phyloP scores from a whole-genome alignment of 805 yeast genomes.

The Lachancea dasiensis region DNA sequence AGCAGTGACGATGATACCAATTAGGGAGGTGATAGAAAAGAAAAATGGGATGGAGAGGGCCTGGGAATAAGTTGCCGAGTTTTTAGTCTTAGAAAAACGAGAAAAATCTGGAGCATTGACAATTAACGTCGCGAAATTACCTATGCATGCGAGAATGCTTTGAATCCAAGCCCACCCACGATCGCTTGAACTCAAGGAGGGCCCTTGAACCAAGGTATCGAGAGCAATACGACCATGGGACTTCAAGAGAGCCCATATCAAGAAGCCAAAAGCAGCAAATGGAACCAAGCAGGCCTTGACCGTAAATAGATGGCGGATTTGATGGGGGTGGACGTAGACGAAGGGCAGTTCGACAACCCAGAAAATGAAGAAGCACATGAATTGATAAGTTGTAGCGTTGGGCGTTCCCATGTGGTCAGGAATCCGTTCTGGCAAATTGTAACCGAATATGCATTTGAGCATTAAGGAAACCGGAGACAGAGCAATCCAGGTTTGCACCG shows the following conservation, averaged over 20 bases:
- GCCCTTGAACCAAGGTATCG: constrained; percentile 29
- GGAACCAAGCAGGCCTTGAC: constrained; percentile 76
- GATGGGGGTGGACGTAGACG: constrained; percentile 76
- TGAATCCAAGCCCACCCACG: constrained; percentile 80
- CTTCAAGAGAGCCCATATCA: constrained; percentile 77
- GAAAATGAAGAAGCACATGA: constrained; percentile 72
- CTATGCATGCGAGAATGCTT: constrained; percentile 72
- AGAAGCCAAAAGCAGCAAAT: constrained; percentile 73
- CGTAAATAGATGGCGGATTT: constrained; percentile 76
- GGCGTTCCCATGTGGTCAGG: constrained; percentile 55
- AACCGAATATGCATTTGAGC: constrained; percentile 71
- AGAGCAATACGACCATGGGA: constrained; percentile 51
- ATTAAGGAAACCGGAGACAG: constrained; percentile 76
- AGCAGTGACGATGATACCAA: constrained; percentile 80
- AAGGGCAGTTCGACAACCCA: constrained; percentile 79
- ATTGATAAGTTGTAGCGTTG: constrained; percentile 64
- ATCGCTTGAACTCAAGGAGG: constrained; percentile 49
- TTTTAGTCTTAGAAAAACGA: constrained; percentile 62
- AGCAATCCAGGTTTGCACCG: constrained; percentile 81
- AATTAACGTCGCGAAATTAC: constrained; percentile 85
- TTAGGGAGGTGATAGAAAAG: constrained; percentile 73
- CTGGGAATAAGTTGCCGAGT: constrained; percentile 51
- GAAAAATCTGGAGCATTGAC: constrained; percentile 87
- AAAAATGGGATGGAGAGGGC: constrained; percentile 64
- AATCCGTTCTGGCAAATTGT: constrained; percentile 52